Base-by-base conservation (phyloP, 2,329 filamentous ascomycete species). In the Ascochyta fabae region DNA sequence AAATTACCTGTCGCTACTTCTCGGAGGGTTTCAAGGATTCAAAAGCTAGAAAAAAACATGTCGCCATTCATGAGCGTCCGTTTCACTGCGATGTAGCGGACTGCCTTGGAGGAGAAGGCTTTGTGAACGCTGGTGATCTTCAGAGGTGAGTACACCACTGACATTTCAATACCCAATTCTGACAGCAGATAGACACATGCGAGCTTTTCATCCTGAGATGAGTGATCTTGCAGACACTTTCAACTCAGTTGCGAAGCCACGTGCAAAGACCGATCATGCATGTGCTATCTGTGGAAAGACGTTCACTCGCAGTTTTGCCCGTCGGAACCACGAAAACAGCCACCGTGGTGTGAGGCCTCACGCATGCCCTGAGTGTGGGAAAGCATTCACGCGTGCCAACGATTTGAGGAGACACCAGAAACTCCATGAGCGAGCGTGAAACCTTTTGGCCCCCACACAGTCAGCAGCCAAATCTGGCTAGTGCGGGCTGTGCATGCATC, bases 1-100 rank as follows among this genome's bases (percentile, higher is more conserved):
- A 70, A n/a, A 67, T 76, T 9, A 74, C 65, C 2, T 81, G 80
- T 61, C 67, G 65, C 10, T 79, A 73, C 64, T 82, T 81, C 60
- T 70, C 78, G 40, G 67, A 78, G 36, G 80, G 80, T 0, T 81
- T 79, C 62, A 62, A 64, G 6, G 67, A 63, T 8, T 39, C 60
- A 1, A 59, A 65, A 9, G 60, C 59, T 0, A 68, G 72, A 6
- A 73, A 80, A 1, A 51, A 58, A 3, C 80, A 82, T 55, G 50
- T 71, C 9, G 65, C 68, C 40, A 67, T 74, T 4, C 80, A 82
- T 52, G 72, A 76, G 19, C 68, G 78, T 3, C 78, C 79, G 0
- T 80, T 70, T 51, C 68, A 65, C 10, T 81, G 79, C 45, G 64
- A 66, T 0, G 56, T 76, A 0, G 29, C 52, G 2, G 66, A 76